Evolutionary conservation across 1,284 basidiomycete genomes (phyloP), one percentile per base, ranked within the genome.

Genomic region (Wallemia mellicola): DNA sequence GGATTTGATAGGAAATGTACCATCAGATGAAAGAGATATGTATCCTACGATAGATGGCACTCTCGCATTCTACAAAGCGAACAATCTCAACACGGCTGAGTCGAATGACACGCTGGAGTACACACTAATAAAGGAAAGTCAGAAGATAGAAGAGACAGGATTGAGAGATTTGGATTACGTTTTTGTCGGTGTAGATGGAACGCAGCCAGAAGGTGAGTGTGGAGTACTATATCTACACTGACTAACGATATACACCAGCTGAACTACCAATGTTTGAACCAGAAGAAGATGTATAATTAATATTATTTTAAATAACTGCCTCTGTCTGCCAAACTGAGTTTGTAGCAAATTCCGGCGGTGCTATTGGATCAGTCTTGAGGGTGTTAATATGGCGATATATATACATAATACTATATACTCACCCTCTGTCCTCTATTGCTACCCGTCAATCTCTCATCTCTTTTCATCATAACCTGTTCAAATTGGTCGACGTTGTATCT

Each of bases 391-490:
- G 54, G 14, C 7, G 54, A 55, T 26, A 24, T 2, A 26, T 19
- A 14, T 57, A 25, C 27, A 7, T 24, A 11, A 26, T 25, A 24
- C 24, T 24, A 32, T n/a, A n/a, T 25, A 67, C 68, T 59, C 62
- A 69, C 68, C 60, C 63, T 61, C 63, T 69, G 68, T 59, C 67
- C 68, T 63, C 68, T 60, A 30, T 59, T 61, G 27, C 61, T 66
- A 22, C 68, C 68, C 1, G 68, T 69, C 22, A 69, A 60, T 7
- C 67, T 60, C 60, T 68, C 63, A 60, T 69, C 68, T 15, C 68
- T 63, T 48, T 63, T 62, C 66, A 69, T 67, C 68, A 69, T 68
- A 65, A 68, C 67, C 22, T 65, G 61, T 56, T 69, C 68, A 66
- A 67, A 69, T 59, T 67, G 63, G 62, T 69, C 68, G 48, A 69